Conservation (phyloP, 2,329 filamentous ascomycete species). For the Penicillium sp. region DNA sequence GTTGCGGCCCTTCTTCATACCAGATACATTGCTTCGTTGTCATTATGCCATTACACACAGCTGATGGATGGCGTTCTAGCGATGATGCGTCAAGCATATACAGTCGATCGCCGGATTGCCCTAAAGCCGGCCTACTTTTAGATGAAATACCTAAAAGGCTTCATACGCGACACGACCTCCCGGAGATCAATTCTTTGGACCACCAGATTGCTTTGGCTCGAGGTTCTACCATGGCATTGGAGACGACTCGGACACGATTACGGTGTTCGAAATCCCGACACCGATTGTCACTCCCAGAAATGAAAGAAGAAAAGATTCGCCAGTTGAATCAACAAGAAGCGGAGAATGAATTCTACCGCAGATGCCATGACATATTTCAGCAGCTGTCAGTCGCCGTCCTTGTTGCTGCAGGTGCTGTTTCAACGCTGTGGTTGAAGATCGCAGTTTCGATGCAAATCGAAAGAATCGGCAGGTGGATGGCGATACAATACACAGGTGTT, state of each 20-base stretch:
- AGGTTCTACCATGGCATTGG: slow-evolving; percentile 14
- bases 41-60: not conserved
- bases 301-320: not conserved
- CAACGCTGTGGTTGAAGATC: not conserved
- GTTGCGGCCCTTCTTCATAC: no score
- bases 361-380: not conserved
- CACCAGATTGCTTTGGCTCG: slow-evolving; percentile 7
- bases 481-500: not conserved
- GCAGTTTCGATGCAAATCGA: not conserved
- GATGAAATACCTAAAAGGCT: not conserved
- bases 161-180: slow-evolving; percentile 3
- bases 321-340: slow-evolving; percentile 4
- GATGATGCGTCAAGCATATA: not conserved
- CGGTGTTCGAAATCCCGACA: not conserved
- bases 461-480: not conserved
- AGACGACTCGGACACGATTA: slow-evolving; percentile 9
- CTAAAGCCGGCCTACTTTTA: not conserved
- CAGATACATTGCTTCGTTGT: not conserved
- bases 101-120: not conserved
- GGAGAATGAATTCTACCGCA: slow-evolving; percentile 7
- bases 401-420: not conserved
- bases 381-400: no score
- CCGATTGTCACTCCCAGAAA: slow-evolving; percentile 5
- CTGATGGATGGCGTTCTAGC: not conserved
- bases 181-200: slow-evolving; percentile 14